phyloP scores from a whole-genome alignment of 306 rosid genomes.

The Cicer arietinum region DNA sequence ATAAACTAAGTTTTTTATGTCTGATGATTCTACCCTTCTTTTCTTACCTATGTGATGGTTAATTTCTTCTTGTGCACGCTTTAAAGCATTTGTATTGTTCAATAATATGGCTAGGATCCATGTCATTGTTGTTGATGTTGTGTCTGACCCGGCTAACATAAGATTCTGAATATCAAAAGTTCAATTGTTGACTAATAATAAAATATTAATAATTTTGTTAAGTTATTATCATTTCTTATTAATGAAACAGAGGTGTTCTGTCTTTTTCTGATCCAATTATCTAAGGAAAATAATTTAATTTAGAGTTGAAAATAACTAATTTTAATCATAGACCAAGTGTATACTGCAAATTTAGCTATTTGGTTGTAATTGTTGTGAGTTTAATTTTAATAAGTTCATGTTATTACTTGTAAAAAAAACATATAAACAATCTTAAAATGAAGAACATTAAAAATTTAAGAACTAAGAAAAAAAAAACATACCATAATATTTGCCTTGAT shows the following conservation, averaged over 20 bases:
- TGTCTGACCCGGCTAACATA: constrained; percentile 62
- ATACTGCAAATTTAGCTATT: too few species aligned
- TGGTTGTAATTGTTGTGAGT: neutral
- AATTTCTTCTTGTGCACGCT: constrained; percentile 60
- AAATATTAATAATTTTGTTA: too few species aligned
- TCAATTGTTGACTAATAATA: neutral
- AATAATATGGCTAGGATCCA: constrained; percentile 57
- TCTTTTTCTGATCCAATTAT: too few species aligned
- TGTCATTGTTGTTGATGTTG: constrained; percentile 56
- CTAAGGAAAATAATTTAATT: too few species aligned
- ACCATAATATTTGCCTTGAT: constrained; percentile 57
- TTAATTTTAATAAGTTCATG: neutral
- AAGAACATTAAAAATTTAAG: neutral
- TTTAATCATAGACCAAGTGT: too few species aligned
- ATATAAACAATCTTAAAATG: neutral
- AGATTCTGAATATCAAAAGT: constrained; percentile 45
- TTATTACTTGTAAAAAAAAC: neutral
- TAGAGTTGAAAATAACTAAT: too few species aligned
- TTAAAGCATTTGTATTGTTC: constrained; percentile 48
- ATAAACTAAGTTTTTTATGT: constrained; percentile 51
- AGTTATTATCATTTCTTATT: too few species aligned
- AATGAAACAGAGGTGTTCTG: too few species aligned
- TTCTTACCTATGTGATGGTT: constrained; percentile 52
- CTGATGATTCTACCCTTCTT: constrained; percentile 52
- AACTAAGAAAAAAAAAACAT: constrained; percentile 19